Percentiles rank a stretch among this genome's conserved stretches.
Conservation (phyloP, 2,329 filamentous ascomycete genomes). For the Aspergillus pseudoterreus region DNA sequence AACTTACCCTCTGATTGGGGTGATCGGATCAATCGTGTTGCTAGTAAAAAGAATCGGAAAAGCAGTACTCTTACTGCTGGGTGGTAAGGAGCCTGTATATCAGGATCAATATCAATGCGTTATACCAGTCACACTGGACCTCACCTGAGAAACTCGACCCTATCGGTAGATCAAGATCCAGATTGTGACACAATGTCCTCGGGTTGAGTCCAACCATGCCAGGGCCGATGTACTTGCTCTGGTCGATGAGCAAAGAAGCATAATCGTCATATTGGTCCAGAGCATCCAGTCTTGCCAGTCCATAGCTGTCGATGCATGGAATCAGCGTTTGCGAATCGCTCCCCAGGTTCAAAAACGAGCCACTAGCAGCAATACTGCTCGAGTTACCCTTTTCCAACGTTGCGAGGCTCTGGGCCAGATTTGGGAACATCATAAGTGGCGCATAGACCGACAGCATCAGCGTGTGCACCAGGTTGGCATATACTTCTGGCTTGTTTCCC, state of each 20-base stretch:
- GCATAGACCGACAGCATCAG: not conserved
- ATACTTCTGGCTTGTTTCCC: not conserved
- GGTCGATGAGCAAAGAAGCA: not conserved
- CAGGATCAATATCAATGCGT: not conserved
- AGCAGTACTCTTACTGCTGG: conserved; percentile 16
- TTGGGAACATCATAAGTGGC: not conserved
- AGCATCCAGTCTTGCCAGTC: not conserved
- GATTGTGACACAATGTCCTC: not conserved
- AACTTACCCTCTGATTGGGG: conserved; percentile 40
- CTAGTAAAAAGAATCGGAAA: conserved; percentile 55
- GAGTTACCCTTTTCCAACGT: not conserved
- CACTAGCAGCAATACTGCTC: not conserved
- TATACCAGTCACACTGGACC: not conserved
- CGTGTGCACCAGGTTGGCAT: not conserved
- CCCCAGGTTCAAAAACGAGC: not conserved
- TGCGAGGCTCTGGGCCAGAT: not conserved
- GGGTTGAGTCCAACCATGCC: not conserved
- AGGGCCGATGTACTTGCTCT: not conserved
- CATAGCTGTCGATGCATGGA: not conserved
- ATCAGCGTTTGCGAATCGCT: not conserved
- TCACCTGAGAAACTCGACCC: not conserved
- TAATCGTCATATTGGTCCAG: not conserved
- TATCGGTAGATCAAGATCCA: not conserved
- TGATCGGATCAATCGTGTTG: conserved; percentile 55
- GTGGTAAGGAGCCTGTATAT: not conserved